These are phyloP conservation scores for Fusarium citri DNA, from an alignment of 2,329 filamentous ascomycete species.

Conservation along the genomic window DNA sequence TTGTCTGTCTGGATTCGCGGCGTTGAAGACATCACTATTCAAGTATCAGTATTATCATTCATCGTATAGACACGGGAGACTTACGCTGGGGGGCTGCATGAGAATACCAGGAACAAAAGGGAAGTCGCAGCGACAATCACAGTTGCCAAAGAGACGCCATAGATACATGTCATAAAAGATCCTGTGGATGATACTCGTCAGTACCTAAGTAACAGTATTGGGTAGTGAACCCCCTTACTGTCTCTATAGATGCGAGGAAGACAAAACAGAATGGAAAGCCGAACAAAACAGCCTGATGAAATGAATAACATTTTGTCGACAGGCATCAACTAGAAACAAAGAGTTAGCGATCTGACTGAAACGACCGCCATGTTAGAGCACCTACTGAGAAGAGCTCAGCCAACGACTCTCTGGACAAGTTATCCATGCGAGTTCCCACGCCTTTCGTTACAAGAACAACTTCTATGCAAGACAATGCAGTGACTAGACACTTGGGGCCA, in stretches of 20 bases:
- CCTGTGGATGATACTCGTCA: constrained; percentile 1
- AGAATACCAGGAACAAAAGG: constrained; percentile 41
- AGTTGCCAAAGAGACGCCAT: constrained; percentile 22
- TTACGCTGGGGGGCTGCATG: constrained; percentile 38
- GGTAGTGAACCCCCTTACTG: constrained; percentile 14
- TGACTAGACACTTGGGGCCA: constrained; percentile 21
- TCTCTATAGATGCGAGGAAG: constrained; percentile 38
- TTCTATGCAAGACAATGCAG: constrained; percentile 32
- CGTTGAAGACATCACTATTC: constrained; percentile 38
- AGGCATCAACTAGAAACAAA: constrained; percentile 21
- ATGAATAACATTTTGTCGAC: constrained; percentile 39
- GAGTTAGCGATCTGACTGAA: background rate
- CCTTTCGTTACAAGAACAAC: constrained; percentile 32
- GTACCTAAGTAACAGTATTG: background rate
- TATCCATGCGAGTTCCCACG: constrained; percentile 28
- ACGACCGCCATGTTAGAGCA: background rate
- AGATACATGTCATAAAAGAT: constrained; percentile 31
- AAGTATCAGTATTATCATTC: background rate
- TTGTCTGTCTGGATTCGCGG: constrained; percentile 20
- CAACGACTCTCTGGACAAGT: constrained; percentile 23
- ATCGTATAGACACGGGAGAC: background rate
- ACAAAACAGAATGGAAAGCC: constrained; percentile 40
- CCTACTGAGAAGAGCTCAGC: constrained; percentile 37
- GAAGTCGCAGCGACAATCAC: constrained; percentile 20
- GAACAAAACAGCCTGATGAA: constrained; percentile 35